These are phyloP conservation scores for Vitellaria paradoxa DNA, from an alignment of 179 eudicot genomes.

Conservation along the genomic window DNA sequence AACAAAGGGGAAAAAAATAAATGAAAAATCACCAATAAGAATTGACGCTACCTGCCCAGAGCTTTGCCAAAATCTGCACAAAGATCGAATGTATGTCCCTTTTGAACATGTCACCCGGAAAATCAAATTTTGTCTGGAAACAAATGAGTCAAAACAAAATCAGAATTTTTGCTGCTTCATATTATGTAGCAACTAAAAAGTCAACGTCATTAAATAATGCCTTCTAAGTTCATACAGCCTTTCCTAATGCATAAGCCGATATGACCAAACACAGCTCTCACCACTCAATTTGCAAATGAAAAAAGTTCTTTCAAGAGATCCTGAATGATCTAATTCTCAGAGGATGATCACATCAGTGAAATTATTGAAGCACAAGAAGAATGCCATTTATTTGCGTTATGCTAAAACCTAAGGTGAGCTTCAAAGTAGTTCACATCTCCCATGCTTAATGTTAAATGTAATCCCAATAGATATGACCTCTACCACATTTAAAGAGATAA, in stretches of 20 bases:
- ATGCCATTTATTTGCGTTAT: not conserved
- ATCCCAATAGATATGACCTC: not conserved
- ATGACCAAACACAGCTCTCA: not conserved
- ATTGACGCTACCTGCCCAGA: constrained; percentile 65
- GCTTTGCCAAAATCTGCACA: constrained; percentile 95
- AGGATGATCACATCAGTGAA: not conserved
- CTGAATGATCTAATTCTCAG: not conserved
- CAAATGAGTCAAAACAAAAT: constrained; percentile 1
- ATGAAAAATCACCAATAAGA: not conserved
- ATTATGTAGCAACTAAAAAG: not conserved
- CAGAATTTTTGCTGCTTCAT: not conserved
- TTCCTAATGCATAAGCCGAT: no score
- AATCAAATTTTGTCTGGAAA: constrained; percentile 82
- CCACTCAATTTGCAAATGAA: not conserved
- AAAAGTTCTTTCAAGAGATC: not conserved
- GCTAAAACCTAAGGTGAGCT: not conserved
- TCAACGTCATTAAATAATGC: not conserved
- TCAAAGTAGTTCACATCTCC: not conserved
- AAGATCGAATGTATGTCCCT: constrained; percentile 93
- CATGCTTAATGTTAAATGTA: no score
- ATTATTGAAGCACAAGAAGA: not conserved
- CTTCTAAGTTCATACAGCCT: not conserved
- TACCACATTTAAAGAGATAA: not conserved
- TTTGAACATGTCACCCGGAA: constrained; percentile 93
- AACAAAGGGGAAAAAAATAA: not conserved